Evolutionary conservation across 208 protist genomes (phyloP).

Genomic region (Phytomonas sp.): DNA sequence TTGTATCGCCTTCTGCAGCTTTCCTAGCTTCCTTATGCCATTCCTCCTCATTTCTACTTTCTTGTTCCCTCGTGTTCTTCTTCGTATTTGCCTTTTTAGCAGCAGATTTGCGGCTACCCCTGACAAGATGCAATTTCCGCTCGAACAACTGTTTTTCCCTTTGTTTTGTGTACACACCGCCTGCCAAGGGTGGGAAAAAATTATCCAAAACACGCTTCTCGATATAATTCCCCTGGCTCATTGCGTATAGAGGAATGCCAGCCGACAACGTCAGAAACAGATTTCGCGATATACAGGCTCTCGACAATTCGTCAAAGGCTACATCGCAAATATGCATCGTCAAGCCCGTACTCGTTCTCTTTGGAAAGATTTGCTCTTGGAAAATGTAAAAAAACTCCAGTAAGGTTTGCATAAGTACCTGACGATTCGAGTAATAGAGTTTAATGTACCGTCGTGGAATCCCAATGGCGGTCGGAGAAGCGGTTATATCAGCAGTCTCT

Average conservation of each 20-base stretch:
- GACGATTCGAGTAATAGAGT: conserved; percentile 18
- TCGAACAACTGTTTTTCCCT: conserved; percentile 25
- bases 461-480: conserved; percentile 5
- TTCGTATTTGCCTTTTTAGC: not conserved
- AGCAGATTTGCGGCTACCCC: not conserved
- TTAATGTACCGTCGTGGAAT: conserved; percentile 13
- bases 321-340: conserved; percentile 83
- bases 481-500: not conserved
- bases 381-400: conserved; percentile 60
- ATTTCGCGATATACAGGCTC: conserved; percentile 23
- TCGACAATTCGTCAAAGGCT: conserved; percentile 63
- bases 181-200: conserved; percentile 73
- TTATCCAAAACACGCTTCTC: conserved; percentile 84
- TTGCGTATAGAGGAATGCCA: conserved; percentile 66
- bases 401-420: conserved; percentile 16
- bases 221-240: conserved; percentile 79
- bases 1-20: conserved; percentile 21
- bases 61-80: conserved; percentile 5
- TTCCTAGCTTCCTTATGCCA: conserved; percentile 8
- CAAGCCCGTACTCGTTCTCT: conserved; percentile 47
- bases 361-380: conserved; percentile 54
- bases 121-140: conserved; percentile 3
- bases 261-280: conserved; percentile 60
- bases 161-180: conserved; percentile 40
- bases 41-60: conserved; percentile 7